Conservation (phyloP, 1,284 basidiomycete species). For the Puccinia sorghi region DNA sequence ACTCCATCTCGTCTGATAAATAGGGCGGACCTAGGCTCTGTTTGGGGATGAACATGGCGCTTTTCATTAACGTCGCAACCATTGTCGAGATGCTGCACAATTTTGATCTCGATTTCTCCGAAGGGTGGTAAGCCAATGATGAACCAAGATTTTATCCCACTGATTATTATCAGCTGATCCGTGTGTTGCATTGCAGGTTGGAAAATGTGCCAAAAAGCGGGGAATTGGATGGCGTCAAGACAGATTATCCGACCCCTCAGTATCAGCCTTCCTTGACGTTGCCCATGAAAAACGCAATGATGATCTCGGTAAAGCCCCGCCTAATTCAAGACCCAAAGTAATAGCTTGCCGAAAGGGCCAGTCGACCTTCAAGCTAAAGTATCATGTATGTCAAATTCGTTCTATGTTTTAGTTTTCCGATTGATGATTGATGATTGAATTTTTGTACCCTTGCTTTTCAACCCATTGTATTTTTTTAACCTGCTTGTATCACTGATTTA, state of each 20-base stretch:
- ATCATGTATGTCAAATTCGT: no score
- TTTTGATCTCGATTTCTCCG: conserved; percentile 35
- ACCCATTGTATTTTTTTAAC: no score
- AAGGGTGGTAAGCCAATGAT: conserved; percentile 13
- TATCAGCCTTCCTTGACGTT: neutral
- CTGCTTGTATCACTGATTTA: no score
- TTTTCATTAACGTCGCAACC: conserved; percentile 15
- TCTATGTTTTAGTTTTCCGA: no score
- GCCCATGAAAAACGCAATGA: conserved; percentile 11
- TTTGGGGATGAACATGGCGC: conserved; percentile 41
- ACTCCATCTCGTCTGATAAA: neutral
- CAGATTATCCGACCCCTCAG: conserved; percentile 2
- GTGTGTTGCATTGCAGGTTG: neutral
- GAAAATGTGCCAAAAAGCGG: conserved; percentile 20
- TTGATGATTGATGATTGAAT: no score
- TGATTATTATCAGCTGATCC: neutral
- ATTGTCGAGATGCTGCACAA: conserved; percentile 28
- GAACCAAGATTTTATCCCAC: neutral
- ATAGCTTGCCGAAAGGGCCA: neutral
- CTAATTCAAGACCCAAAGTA: neutral
- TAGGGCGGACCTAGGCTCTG: conserved; percentile 41
- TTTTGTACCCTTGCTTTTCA: no score
- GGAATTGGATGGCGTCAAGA: neutral
- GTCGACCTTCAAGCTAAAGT: no score
- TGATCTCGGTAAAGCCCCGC: conserved; percentile 8